Conservation (phyloP, 2,329 filamentous ascomycete species). For the Ascochyta viciae-villosae region DNA sequence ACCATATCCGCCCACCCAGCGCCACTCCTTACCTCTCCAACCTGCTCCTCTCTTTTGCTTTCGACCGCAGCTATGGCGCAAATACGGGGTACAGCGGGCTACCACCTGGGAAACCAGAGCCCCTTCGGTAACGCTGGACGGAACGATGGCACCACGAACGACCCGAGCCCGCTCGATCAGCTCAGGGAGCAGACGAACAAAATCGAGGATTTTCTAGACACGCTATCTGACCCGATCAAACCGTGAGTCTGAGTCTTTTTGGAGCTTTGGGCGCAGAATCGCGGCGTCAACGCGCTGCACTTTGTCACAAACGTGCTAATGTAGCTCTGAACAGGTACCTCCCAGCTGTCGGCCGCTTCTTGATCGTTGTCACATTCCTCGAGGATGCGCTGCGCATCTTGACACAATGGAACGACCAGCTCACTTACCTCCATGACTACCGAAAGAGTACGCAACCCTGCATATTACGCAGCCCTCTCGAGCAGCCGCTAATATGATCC, state of each 20-base stretch:
- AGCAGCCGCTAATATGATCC: constrained; percentile 28
- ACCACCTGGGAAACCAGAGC: constrained; percentile 79
- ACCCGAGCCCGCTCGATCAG: constrained; percentile 81
- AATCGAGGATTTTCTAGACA: constrained; percentile 93
- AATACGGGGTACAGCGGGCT: constrained; percentile 73
- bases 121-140: constrained; percentile 70
- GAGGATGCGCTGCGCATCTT: constrained; percentile 96
- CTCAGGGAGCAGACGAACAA: constrained; percentile 97
- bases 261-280: constrained; percentile 3
- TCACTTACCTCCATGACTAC: constrained; percentile 91
- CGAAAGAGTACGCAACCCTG: constrained; percentile 72
- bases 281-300: constrained; percentile 1
- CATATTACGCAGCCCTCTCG: background rate
- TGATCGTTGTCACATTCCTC: constrained; percentile 98
- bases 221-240: constrained; percentile 86
- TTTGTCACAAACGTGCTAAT: constrained; percentile 30
- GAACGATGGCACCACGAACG: constrained; percentile 65
- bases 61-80: constrained; percentile 59
- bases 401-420: constrained; percentile 96
- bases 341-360: constrained; percentile 91
- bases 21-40: constrained; percentile 27
- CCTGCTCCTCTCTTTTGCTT: constrained; percentile 25
- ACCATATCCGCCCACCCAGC: constrained; percentile 34
- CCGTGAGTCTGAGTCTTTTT: constrained; percentile 78
- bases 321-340: constrained; percentile 70